These are phyloP conservation scores for Breynia disticha DNA, from an alignment of 441 rosid species.

Conservation along the genomic window DNA sequence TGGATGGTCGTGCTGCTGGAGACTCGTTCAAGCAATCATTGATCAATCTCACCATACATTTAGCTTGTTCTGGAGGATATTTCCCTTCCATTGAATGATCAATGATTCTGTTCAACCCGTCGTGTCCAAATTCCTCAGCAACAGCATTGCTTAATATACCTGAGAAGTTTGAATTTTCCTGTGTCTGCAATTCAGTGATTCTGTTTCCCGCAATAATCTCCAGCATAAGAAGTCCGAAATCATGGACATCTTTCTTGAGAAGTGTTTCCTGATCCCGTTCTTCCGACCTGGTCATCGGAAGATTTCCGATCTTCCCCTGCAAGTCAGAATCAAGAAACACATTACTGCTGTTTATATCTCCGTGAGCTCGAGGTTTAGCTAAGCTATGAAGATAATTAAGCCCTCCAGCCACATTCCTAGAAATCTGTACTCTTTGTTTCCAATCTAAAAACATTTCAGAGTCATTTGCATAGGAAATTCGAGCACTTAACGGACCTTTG, in stretches of 20 bases:
- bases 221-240: conserved; percentile 57
- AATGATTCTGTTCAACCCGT: conserved; percentile 21
- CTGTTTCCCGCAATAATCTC: conserved; percentile 59
- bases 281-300: conserved; percentile 45
- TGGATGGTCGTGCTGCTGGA: conserved; percentile 51
- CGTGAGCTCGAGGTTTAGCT: conserved; percentile 54
- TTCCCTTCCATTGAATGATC: conserved; percentile 33
- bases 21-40: conserved; percentile 45
- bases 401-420: conserved; percentile 61
- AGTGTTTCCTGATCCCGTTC: conserved; percentile 29
- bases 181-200: conserved; percentile 24
- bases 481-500: conserved; percentile 54
- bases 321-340: conserved; percentile 52
- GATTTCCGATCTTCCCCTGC: conserved; percentile 61
- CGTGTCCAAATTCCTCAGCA: conserved; percentile 19
- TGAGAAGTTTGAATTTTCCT: conserved; percentile 23
- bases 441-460: conserved; percentile 32
- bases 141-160: conserved; percentile 20
- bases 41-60: conserved; percentile 28
- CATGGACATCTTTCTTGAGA: conserved; percentile 62
- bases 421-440: conserved; percentile 55
- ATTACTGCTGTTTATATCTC: conserved; percentile 40
- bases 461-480: conserved; percentile 33
- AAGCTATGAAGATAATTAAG: conserved; percentile 69
- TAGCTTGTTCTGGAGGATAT: conserved; percentile 32